Evolutionary conservation across 805 yeast species (phyloP).

Genomic region (Saccharomycopsis lassenensis): DNA sequence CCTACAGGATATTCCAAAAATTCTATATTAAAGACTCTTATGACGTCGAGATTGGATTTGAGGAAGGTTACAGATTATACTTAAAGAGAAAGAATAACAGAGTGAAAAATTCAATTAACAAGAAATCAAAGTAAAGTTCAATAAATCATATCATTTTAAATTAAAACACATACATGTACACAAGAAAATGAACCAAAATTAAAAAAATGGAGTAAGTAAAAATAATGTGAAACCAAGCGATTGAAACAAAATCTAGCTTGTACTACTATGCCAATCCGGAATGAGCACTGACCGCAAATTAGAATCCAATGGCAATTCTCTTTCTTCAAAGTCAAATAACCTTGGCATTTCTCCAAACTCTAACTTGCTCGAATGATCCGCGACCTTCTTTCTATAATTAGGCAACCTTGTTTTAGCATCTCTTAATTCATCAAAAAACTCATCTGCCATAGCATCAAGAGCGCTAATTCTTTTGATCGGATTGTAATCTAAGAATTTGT

Average conservation of each 20-base stretch:
- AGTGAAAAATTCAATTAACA: neutral
- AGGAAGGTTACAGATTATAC: slow-evolving; percentile 13
- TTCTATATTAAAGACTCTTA: slow-evolving; percentile 53
- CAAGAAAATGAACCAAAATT: no score
- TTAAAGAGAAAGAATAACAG: slow-evolving; percentile 5
- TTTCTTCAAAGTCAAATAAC: slow-evolving; percentile 36
- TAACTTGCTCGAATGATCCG: slow-evolving; percentile 8
- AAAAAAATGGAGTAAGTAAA: no score
- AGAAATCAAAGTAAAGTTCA: neutral
- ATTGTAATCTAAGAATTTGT: slow-evolving; percentile 51
- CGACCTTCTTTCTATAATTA: slow-evolving; percentile 11
- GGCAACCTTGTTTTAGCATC: slow-evolving; percentile 17
- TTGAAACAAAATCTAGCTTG: no score
- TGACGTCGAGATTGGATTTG: slow-evolving; percentile 19
- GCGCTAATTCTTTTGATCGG: slow-evolving; percentile 58
- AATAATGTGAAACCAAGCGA: no score
- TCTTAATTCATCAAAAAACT: slow-evolving; percentile 46
- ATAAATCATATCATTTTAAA: neutral
- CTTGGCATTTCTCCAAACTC: slow-evolving; percentile 26
- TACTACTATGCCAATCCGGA: slow-evolving; percentile 24
- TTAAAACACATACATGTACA: no score
- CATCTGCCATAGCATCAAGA: slow-evolving; percentile 37
- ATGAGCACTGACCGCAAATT: slow-evolving; percentile 27
- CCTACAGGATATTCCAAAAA: slow-evolving; percentile 40
- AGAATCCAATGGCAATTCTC: slow-evolving; percentile 32